Evolutionary conservation across 257 asterid species (phyloP).

Genomic region (Verbascum thapsus): DNA sequence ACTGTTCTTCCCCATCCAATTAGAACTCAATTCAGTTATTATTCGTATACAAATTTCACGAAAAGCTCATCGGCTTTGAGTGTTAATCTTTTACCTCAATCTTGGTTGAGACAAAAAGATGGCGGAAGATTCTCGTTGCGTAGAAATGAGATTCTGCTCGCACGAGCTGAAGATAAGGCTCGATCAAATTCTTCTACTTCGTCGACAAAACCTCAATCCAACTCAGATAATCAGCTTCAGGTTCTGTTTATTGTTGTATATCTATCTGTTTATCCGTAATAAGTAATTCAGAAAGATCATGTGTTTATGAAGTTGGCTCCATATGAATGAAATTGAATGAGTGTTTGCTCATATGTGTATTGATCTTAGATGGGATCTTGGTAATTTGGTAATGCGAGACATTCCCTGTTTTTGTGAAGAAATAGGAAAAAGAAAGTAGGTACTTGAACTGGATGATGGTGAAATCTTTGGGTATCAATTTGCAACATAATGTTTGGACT

Average conservation of each 20-base stretch:
- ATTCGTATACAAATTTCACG: constrained; percentile 38
- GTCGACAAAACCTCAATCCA: constrained; percentile 43
- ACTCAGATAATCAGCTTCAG: constrained; percentile 46
- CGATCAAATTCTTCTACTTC: constrained; percentile 47
- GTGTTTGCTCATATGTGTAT: not conserved
- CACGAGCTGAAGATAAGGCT: constrained; percentile 75
- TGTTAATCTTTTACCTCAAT: constrained; percentile 26
- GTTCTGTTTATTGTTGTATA: constrained; percentile 33
- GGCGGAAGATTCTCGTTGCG: constrained; percentile 38
- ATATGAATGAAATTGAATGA: not conserved
- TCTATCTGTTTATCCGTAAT: not conserved
- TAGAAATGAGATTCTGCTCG: constrained; percentile 58
- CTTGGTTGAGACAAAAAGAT: constrained; percentile 38
- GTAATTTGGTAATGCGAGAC: not conserved
- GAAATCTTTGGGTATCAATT: constrained; percentile 13
- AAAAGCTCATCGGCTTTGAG: constrained; percentile 30
- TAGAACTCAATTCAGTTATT: constrained; percentile 32
- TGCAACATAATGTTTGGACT: not conserved
- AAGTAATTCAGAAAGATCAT: constrained; percentile 8
- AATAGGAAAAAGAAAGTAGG: not conserved
- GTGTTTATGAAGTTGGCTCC: too few species aligned
- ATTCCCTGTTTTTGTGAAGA: not conserved
- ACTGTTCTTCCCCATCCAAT: constrained; percentile 44
- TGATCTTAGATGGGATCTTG: not conserved
- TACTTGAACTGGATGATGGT: constrained; percentile 17